A percentile compares a stretch with the other conserved stretches of the same genome.
These are phyloP conservation scores for Hydnum rufescens DNA, from an alignment of 768 basidiomycete species.

Conservation along the genomic window DNA sequence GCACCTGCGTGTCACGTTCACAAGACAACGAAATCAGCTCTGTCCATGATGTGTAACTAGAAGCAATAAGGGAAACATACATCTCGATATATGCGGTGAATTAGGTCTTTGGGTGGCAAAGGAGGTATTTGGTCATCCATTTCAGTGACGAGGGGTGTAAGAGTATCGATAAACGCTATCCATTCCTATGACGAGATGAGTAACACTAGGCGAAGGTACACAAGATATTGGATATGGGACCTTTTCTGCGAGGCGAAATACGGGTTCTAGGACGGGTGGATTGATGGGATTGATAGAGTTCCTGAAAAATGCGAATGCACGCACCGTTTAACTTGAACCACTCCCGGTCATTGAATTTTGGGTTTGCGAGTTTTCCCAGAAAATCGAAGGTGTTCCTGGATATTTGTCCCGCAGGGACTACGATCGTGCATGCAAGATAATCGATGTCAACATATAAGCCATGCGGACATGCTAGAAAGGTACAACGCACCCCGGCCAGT, in stretches of 20 bases:
- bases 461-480: background rate
- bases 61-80: conserved; percentile 21
- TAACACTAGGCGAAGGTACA: background rate
- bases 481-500: conserved; percentile 51
- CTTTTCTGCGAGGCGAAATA: conserved; percentile 63
- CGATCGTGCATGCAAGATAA: background rate
- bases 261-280: conserved; percentile 41
- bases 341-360: conserved; percentile 64
- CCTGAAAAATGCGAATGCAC: background rate
- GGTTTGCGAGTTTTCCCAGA: conserved; percentile 43
- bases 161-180: conserved; percentile 58
- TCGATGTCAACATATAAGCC: conserved; percentile 5
- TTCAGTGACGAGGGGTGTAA: conserved; percentile 45
- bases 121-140: conserved; percentile 72
- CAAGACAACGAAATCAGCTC: background rate
- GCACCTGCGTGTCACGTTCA: conserved; percentile 28
- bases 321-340: conserved; percentile 75
- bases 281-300: no score
- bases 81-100: conserved; percentile 86
- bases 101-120: conserved; percentile 77
- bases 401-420: conserved; percentile 70
- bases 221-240: no score
- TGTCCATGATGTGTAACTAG: background rate
- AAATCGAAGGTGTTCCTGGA: conserved; percentile 77
- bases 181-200: conserved; percentile 33